Evolutionary conservation across 768 basidiomycete species (phyloP), one percentile per base, ranked within the genome.

Genomic region (Agaricus blazei): DNA sequence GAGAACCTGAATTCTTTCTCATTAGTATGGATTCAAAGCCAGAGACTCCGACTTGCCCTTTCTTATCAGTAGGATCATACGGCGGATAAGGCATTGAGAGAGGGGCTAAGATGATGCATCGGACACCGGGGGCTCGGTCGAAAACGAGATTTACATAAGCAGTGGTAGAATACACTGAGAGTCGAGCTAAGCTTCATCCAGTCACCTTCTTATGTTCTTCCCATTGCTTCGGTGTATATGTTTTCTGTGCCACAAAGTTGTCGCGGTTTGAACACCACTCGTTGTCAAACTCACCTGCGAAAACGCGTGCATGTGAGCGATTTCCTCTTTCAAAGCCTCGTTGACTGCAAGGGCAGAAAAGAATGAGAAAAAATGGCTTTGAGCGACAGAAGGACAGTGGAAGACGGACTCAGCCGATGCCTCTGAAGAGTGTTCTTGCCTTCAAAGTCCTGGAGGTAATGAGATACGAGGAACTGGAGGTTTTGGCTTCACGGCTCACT

Each of bases 281-380:
- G 12, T 19, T 26, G 28, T 46, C 9, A 34, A 50, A 4, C 3
- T 29, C 71, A 90, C 91, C 83, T 93, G 90, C 12, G 90, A 90
- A 69, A 93, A 93, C 4, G 91, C 90, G 62, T 93, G 90, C 79
- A 93, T 85, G 54, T 86, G 81, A 0, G 86, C 74, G 54, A 93
- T 91, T 62, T 91, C 75, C 2, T 71, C 72, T 70, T 88, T 92
- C 63, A 93, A 66, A 8, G 85, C 64, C 24, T 90, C 85, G 62
- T 93, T 92, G 56, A 93, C 90, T 93, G 54, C 14, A 15, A 41
- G 19, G 19, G n/a, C 6, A 34, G 12, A 12, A 28, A 27, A 14
- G 15, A 49, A 38, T 48, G 36, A 47, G 44, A 8, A 46, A 31
- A 19, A 19, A 19, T 19, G 12, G 12, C 14, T 27, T 11, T 31